phyloP scores from a whole-genome alignment of 805 yeast species.

The Pichia heedii region DNA sequence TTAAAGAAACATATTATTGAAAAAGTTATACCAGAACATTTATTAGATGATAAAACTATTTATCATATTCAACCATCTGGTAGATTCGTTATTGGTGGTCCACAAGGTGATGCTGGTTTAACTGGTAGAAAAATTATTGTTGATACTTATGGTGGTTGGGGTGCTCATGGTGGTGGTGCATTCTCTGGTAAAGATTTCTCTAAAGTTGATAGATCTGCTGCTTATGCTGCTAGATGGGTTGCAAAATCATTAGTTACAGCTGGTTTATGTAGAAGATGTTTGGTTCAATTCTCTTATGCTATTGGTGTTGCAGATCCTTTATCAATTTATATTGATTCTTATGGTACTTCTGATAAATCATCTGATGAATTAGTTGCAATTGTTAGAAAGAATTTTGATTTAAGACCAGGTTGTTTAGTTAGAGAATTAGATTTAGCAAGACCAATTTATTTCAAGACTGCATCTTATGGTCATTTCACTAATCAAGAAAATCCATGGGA shows the following conservation, averaged over 20 bases:
- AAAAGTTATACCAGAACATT: conserved; percentile 84
- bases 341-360: conserved; percentile 91
- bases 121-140: conserved; percentile 99
- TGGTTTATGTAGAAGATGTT: conserved; percentile 91
- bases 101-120: conserved; percentile 99
- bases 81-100: conserved; percentile 99
- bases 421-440: conserved; percentile 94
- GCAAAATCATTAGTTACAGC: conserved; percentile 96
- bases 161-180: conserved; percentile 99
- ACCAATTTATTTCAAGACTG: conserved; percentile 98
- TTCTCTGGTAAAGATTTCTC: conserved; percentile 99
- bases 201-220: conserved; percentile 99
- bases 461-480: conserved; percentile 99
- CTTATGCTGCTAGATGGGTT: conserved; percentile 99
- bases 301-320: conserved; percentile 99
- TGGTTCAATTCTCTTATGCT: conserved; percentile 98
- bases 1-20: conserved; percentile 73
- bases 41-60: conserved; percentile 89
- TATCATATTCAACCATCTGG: conserved; percentile 99
- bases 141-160: conserved; percentile 99
- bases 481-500: conserved; percentile 99
- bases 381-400: conserved; percentile 90
- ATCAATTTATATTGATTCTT: conserved; percentile 93
- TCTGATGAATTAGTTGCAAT: conserved; percentile 86
- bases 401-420: conserved; percentile 99